phyloP scores from a whole-genome alignment of 805 yeast genomes.

The Saccharomycopsis javanensis region DNA sequence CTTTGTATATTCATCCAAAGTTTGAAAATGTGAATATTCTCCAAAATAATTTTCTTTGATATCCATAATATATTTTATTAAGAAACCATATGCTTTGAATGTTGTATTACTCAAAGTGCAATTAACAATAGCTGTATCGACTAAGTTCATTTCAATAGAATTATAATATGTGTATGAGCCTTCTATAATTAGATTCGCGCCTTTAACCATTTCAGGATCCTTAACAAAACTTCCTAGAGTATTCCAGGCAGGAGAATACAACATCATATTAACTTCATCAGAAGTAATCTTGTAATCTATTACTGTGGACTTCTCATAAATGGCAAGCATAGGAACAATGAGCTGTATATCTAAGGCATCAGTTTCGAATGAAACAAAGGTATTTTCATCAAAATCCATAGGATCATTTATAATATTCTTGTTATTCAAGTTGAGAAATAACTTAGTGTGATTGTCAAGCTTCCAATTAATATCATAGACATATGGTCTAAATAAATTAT shows the following conservation, averaged over 20 bases:
- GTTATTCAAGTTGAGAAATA: constrained; percentile 76
- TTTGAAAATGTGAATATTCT: constrained; percentile 68
- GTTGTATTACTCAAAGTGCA: constrained; percentile 59
- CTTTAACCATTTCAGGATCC: constrained; percentile 54
- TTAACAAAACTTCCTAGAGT: constrained; percentile 65
- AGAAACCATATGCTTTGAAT: constrained; percentile 67
- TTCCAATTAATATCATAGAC: constrained; percentile 53
- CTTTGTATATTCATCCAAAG: constrained; percentile 69
- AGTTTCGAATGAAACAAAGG: constrained; percentile 67
- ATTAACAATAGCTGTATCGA: constrained; percentile 58
- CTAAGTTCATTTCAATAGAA: constrained; percentile 51
- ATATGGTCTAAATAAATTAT: constrained; percentile 70
- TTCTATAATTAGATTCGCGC: constrained; percentile 46
- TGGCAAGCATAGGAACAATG: constrained; percentile 49
- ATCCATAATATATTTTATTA: constrained; percentile 63
- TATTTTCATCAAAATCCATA: constrained; percentile 70
- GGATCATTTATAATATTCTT: constrained; percentile 85
- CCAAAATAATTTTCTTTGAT: constrained; percentile 89
- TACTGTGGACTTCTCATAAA: constrained; percentile 41
- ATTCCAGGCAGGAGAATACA: constrained; percentile 89
- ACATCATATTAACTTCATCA: constrained; percentile 46
- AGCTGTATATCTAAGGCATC: constrained; percentile 38
- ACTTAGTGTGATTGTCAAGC: constrained; percentile 39
- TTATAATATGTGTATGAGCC: constrained; percentile 61
- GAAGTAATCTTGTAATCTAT: constrained; percentile 45